Evolutionary conservation across 1,284 basidiomycete genomes (phyloP).

Genomic region (Stereum hirsutum): DNA sequence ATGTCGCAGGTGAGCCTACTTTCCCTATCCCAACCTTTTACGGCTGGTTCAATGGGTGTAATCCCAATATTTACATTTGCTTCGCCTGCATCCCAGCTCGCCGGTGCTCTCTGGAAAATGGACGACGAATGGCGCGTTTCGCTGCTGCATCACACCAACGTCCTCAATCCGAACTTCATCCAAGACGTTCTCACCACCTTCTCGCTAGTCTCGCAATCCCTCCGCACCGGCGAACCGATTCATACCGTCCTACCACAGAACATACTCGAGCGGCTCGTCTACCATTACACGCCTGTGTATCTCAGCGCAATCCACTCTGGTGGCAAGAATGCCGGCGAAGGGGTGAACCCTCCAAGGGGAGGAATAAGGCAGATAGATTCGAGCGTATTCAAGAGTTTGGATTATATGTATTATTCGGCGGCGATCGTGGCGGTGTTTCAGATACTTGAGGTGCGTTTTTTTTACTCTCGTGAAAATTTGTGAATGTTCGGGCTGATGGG

Average conservation of each 20-base stretch:
- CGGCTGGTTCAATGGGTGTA: background rate
- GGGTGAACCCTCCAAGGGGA: background rate
- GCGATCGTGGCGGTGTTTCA: conserved; percentile 35
- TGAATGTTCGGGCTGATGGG: background rate
- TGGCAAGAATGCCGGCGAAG: background rate
- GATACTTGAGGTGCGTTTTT: conserved; percentile 27
- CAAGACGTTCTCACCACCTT: conserved; percentile 28
- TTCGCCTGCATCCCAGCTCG: conserved; percentile 23
- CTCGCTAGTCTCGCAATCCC: conserved; percentile 34
- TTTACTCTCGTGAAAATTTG: background rate
- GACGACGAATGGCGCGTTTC: conserved; percentile 26
- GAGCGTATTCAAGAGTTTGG: conserved; percentile 24
- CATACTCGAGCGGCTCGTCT: conserved; percentile 33
- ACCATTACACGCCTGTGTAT: conserved; percentile 23
- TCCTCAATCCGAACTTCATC: conserved; percentile 37
- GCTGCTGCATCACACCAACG: conserved; percentile 31
- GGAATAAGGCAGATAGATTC: conserved; percentile 9
- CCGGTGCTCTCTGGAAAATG: conserved; percentile 28
- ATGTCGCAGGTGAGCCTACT: conserved; percentile 32
- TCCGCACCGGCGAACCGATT: conserved; percentile 36
- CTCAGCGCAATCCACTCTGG: conserved; percentile 2
- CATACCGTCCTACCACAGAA: conserved; percentile 34
- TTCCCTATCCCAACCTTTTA: too few relatives aligned
- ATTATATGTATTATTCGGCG: conserved; percentile 37
- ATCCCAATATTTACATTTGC: background rate